Percentiles rank a stretch among this genome's conserved stretches.
Evolutionary conservation across 129 eudicot genomes (phyloP).

Genomic region (Glebionis coronaria): DNA sequence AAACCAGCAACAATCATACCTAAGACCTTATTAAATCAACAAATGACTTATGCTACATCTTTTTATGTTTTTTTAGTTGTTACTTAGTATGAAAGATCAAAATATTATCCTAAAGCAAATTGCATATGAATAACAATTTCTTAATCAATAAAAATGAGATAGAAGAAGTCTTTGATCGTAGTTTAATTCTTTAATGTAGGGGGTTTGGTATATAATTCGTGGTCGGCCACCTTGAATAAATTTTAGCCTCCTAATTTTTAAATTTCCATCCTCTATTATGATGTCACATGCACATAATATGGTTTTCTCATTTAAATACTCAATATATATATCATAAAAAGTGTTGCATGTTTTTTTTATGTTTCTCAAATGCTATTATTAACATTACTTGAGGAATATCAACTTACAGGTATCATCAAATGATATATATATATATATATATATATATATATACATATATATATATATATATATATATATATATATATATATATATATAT

Average conservation of each 20-base stretch:
- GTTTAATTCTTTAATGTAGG: constrained; percentile 13
- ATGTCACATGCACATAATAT: constrained; percentile 21
- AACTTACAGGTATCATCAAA: too few species aligned
- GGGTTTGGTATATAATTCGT: constrained; percentile 32
- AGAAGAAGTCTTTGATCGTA: constrained; percentile 31
- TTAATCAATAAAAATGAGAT: constrained; percentile 10
- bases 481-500: too few species aligned
- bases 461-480: too few species aligned
- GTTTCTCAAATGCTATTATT: not conserved
- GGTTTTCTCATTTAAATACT: not conserved
- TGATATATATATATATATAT: too few species aligned
- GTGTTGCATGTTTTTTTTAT: not conserved
- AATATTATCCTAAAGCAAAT: constrained; percentile 11
- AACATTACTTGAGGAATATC: too few species aligned
- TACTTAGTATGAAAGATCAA: not conserved
- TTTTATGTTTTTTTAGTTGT: not conserved
- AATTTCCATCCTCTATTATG: constrained; percentile 18
- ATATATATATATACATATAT: too few species aligned
- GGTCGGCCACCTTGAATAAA: constrained; percentile 40
- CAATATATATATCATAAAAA: too few species aligned
- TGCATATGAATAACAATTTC: not conserved
- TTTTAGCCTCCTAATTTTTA: constrained; percentile 17
- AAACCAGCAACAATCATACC: too few species aligned
- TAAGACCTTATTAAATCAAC: not conserved
- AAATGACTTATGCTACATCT: not conserved